Percentiles rank a stretch among this genome's conserved stretches.
Conservation (phyloP, 164 flowering plant species). For the Aristolochia contorta region DNA sequence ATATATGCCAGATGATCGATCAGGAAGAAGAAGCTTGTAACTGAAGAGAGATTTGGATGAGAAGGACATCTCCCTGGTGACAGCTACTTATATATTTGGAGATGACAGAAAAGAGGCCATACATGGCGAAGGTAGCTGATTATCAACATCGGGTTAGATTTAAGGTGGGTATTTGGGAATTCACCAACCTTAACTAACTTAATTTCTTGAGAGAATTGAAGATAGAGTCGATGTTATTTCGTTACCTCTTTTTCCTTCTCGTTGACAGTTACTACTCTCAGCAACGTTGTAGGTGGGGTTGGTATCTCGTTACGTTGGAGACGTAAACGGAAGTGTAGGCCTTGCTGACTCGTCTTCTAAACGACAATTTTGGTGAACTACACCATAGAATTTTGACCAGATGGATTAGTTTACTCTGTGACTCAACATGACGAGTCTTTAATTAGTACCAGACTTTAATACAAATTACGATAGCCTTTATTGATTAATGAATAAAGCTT, state of each 20-base stretch:
- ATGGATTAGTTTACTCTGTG: too few species aligned
- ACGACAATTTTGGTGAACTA: neutral
- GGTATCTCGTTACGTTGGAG: neutral
- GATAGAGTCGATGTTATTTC: neutral
- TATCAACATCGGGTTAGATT: slow-evolving; percentile 9
- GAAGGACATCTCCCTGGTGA: slow-evolving; percentile 19
- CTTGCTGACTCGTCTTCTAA: neutral
- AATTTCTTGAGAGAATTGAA: neutral
- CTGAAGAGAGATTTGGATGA: slow-evolving; percentile 1
- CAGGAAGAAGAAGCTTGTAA: neutral
- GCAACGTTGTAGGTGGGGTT: neutral
- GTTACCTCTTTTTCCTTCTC: neutral
- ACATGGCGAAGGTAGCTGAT: slow-evolving; percentile 16
- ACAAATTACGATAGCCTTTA: too few species aligned
- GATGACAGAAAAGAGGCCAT: neutral
- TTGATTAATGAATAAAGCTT: too few species aligned
- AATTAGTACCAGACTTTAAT: too few species aligned
- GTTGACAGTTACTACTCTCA: neutral
- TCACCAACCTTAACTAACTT: slow-evolving; percentile 50
- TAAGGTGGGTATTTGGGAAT: slow-evolving; percentile 47
- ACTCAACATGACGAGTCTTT: too few species aligned
- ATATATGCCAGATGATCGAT: neutral
- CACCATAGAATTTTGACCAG: neutral
- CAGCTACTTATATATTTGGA: neutral
- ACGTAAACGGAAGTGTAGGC: neutral